Conservation (phyloP, 2,329 filamentous ascomycete species). For the Aspergillus carbonarius region DNA sequence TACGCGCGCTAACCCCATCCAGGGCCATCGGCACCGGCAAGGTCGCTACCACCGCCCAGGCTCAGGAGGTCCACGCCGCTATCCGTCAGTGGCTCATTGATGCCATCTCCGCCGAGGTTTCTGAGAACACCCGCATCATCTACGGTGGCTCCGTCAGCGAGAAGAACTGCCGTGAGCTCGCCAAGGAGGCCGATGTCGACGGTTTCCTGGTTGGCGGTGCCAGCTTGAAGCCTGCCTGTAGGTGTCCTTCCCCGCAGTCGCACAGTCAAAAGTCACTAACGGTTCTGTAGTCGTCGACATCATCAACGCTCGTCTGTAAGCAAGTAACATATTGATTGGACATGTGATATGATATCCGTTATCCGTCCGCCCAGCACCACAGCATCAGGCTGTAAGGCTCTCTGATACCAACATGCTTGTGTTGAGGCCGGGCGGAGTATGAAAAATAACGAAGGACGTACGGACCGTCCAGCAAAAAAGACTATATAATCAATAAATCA, state of each 20-base stretch:
- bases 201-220: conserved; percentile 97
- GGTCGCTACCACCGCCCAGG: conserved; percentile 84
- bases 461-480: neutral
- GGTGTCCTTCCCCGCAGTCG: conserved; percentile 38
- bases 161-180: conserved; percentile 95
- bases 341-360: conserved; percentile 10
- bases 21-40: conserved; percentile 84
- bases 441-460: neutral
- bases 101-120: conserved; percentile 71
- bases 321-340: conserved; percentile 4
- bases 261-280: conserved; percentile 17
- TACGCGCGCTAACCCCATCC: conserved; percentile 6
- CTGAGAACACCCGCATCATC: conserved; percentile 87
- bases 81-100: conserved; percentile 83
- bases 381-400: neutral
- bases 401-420: too few relatives aligned
- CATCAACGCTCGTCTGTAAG: conserved; percentile 61
- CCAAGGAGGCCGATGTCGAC: conserved; percentile 92
- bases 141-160: conserved; percentile 96
- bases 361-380: neutral
- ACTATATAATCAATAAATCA: neutral
- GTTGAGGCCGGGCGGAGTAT: neutral
- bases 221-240: conserved; percentile 93
- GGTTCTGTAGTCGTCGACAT: conserved; percentile 60
- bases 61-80: conserved; percentile 88